Base-by-base conservation (phyloP, 805 yeast species). In the Wickerhamomyces rabaulensis region DNA sequence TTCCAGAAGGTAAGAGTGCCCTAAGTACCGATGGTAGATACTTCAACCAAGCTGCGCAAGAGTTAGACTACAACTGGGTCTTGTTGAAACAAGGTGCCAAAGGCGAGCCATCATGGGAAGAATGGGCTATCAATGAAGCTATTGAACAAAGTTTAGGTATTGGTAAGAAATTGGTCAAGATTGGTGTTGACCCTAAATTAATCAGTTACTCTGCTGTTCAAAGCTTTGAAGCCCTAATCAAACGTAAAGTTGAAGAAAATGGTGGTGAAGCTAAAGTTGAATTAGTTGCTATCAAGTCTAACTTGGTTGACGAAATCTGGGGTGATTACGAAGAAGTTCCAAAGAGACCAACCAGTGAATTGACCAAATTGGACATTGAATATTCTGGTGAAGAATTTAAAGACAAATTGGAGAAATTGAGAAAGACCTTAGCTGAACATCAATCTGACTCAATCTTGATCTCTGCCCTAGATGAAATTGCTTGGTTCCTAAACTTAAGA, bases 1-100 rank as follows among this genome's bases (percentile, higher is more conserved):
- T 57, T 2, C 70, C 78, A 20, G 68, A 67, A 10, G 88, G 89
- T 1, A 77, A 79, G 41, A 95, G 96, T 13, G 87, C 85, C 0
- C 68, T 94, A 43, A 81, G 95, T 9, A 94, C 99, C 0, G 99
- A 94, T 66, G 98, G 98, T 2, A 75, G 99, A 53, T 94, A 94
- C 68, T 94, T 89, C 64, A 71, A 87, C 49, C 99, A 94, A 67
- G 98, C 98, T 1, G 79, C 76, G 20, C 79, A 83, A 48, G 94
- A 94, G 67, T 70, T 94, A 46, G 95, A 88, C 62, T 59, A 66
- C 35, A 80, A 81, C 58, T 94, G 98, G 98, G 65, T 68, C 2
- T 67, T 94, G 40, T 72, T 94, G 49, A 90, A 85, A 60, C 95
- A 84, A 62, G 96, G 96, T 4, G 69, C 74, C 31, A 73, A 76